Percentiles rank a stretch among this genome's conserved stretches.
These are phyloP conservation scores for Corylus americana DNA, from an alignment of 306 rosid genomes.

Conservation along the genomic window DNA sequence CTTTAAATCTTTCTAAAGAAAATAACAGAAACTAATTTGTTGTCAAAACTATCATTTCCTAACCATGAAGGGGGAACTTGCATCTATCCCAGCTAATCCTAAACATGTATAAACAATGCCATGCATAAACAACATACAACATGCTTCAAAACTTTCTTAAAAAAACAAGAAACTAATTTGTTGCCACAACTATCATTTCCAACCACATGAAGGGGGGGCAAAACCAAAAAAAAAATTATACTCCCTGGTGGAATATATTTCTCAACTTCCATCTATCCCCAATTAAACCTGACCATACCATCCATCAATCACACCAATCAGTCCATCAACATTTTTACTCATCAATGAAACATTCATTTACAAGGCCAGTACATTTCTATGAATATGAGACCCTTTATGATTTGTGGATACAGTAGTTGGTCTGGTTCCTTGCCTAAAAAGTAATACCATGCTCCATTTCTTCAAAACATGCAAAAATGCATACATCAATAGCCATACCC, in stretches of 20 bases:
- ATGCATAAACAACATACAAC: slow-evolving; percentile 6
- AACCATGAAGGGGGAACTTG: slow-evolving; percentile 23
- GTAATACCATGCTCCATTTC: background rate
- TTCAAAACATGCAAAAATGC: background rate
- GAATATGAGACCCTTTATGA: background rate
- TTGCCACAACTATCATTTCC: background rate
- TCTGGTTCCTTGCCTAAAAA: background rate
- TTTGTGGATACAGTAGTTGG: background rate
- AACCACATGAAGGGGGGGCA: slow-evolving; percentile 12
- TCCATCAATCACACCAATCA: slow-evolving; percentile 15
- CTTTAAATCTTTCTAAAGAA: background rate
- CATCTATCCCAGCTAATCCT: slow-evolving; percentile 25
- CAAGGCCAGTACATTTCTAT: background rate
- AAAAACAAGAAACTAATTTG: no score
- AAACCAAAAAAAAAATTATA: background rate
- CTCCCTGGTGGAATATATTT: slow-evolving; percentile 35
- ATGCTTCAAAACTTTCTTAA: background rate
- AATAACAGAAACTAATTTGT: no score
- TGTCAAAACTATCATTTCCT: background rate
- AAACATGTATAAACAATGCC: slow-evolving; percentile 17
- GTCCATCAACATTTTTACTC: slow-evolving; percentile 20
- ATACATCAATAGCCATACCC: background rate
- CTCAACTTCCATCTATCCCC: slow-evolving; percentile 22
- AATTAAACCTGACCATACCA: slow-evolving; percentile 22
- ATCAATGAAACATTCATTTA: slow-evolving; percentile 6